Percentiles rank a stretch among this genome's conserved stretches.
These are phyloP conservation scores for Cystoderma amianthinum DNA, from an alignment of 768 basidiomycete species.

Conservation along the genomic window DNA sequence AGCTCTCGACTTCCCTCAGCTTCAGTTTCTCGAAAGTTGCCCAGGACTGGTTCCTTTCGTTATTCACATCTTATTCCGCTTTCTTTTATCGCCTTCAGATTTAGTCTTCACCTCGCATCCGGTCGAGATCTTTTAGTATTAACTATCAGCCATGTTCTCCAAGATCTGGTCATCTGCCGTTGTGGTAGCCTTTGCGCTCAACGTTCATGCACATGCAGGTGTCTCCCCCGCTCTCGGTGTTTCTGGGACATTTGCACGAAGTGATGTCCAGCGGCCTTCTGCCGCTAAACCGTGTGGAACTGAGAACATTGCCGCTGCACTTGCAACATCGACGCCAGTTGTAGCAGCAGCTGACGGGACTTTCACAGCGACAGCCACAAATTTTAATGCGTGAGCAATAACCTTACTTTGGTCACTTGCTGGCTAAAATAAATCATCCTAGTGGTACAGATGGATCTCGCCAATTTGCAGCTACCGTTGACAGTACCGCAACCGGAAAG, in stretches of 20 bases:
- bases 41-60: conserved; percentile 4
- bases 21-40: not conserved
- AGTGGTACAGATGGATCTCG: conserved; percentile 43
- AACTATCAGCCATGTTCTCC: conserved; percentile 7
- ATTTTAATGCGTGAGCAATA: conserved; percentile 31
- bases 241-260: conserved; percentile 9
- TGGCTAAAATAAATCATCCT: too few relatives aligned
- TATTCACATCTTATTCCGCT: not conserved
- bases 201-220: conserved; percentile 24
- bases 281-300: conserved; percentile 24
- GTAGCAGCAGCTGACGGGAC: conserved; percentile 21
- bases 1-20: not conserved
- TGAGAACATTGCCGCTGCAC: conserved; percentile 20
- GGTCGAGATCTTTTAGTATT: not conserved
- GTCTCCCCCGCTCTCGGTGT: conserved; percentile 27
- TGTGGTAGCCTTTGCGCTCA: conserved; percentile 20
- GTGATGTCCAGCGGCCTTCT: conserved; percentile 16
- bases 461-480: conserved; percentile 35
- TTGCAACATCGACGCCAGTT: conserved; percentile 22
- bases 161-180: conserved; percentile 12
- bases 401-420: not conserved
- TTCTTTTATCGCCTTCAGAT: not conserved
- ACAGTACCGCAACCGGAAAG: conserved; percentile 34
- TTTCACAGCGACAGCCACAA: conserved; percentile 25
- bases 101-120: not conserved